These are phyloP conservation scores for Madurella mycetomatis DNA, from an alignment of 2,329 filamentous ascomycete genomes.

Conservation along the genomic window DNA sequence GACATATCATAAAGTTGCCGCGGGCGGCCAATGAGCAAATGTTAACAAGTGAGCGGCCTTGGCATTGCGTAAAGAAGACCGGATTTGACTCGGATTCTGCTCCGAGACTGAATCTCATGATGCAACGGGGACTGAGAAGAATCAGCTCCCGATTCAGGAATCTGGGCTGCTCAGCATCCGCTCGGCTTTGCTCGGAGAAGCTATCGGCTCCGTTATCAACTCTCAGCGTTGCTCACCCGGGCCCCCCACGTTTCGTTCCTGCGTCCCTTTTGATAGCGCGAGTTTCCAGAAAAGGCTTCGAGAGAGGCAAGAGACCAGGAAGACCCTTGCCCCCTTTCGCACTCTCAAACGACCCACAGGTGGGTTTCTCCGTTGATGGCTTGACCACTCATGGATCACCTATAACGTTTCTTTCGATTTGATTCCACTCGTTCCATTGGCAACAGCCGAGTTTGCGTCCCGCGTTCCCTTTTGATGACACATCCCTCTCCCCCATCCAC, in stretches of 20 bases:
- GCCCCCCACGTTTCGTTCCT: not conserved
- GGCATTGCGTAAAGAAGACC: slow-evolving; percentile 4
- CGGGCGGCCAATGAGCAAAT: not conserved
- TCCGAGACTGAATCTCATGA: not conserved
- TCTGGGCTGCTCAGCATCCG: not conserved
- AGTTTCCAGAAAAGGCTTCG: not conserved
- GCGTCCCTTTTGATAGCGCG: not conserved
- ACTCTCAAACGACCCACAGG: slow-evolving; percentile 2
- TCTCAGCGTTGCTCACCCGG: not conserved
- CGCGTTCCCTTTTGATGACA: slow-evolving; percentile 13
- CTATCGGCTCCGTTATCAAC: slow-evolving; percentile 7
- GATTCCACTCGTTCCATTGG: slow-evolving; percentile 20
- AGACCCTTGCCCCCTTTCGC: slow-evolving; percentile 1
- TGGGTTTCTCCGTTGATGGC: not conserved
- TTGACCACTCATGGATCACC: not conserved
- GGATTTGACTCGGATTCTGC: not conserved
- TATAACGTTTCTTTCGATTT: slow-evolving; percentile 20
- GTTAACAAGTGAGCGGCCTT: not conserved
- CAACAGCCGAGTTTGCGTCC: slow-evolving; percentile 16
- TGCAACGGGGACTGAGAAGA: not conserved
- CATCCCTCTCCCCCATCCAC: slow-evolving; percentile 4
- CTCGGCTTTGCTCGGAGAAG: slow-evolving; percentile 14
- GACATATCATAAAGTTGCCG: not conserved
- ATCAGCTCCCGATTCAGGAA: not conserved
- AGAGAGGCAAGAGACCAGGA: not conserved